These are phyloP conservation scores for Euclidium syriacum DNA, from an alignment of 345 rosid genomes.

Conservation along the genomic window DNA sequence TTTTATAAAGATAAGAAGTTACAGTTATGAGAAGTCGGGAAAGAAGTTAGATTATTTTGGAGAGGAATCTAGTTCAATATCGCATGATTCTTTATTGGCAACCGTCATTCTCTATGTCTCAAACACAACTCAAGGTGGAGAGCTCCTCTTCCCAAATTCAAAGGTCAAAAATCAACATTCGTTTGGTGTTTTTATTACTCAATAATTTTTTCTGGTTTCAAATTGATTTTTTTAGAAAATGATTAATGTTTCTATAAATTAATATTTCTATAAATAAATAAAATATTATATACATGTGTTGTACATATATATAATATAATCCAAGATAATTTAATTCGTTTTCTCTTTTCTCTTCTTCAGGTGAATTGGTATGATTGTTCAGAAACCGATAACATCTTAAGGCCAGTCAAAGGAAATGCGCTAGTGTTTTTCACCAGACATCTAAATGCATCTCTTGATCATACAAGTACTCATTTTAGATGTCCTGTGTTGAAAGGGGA, in stretches of 20 bases:
- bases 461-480: slow-evolving; percentile 58
- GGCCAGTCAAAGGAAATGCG: slow-evolving; percentile 76
- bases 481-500: slow-evolving; percentile 77
- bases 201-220: too few species aligned
- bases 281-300: too few species aligned
- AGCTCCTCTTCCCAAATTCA: slow-evolving; percentile 62
- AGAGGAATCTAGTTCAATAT: slow-evolving; percentile 31
- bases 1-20: slow-evolving; percentile 45
- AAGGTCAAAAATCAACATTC: too few species aligned
- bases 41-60: slow-evolving; percentile 47
- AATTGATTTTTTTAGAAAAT: too few species aligned
- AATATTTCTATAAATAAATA: too few species aligned
- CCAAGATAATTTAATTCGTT: too few species aligned
- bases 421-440: slow-evolving; percentile 62
- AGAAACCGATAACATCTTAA: slow-evolving; percentile 36
- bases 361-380: slow-evolving; percentile 56
- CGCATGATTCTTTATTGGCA: slow-evolving; percentile 52
- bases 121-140: slow-evolving; percentile 63
- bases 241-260: too few species aligned
- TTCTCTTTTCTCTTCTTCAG: slow-evolving; percentile 29
- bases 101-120: slow-evolving; percentile 71
- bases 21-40: slow-evolving; percentile 41
- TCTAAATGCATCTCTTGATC: slow-evolving; percentile 45
- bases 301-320: too few species aligned
- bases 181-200: too few species aligned